These are phyloP conservation scores for Drechslerella coelobrocha DNA, from an alignment of 2,329 filamentous ascomycete genomes.

Conservation along the genomic window DNA sequence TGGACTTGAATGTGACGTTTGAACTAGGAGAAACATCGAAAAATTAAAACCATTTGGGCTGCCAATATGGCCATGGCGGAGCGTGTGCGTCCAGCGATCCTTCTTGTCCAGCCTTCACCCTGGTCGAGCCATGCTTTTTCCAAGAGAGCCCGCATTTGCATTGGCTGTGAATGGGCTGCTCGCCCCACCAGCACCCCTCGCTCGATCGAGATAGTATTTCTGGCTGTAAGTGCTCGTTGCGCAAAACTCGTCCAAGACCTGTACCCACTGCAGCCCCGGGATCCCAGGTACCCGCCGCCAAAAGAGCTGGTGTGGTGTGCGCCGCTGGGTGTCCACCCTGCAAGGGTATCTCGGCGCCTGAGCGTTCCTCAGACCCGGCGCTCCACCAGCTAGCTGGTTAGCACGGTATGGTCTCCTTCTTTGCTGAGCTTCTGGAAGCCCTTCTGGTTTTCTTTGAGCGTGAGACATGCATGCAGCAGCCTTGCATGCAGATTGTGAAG, in stretches of 20 bases:
- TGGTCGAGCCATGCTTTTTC: conserved; percentile 31
- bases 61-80: background rate
- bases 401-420: background rate
- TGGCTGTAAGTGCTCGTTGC: conserved; percentile 49
- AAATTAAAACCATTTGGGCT: background rate
- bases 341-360: conserved; percentile 44
- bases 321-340: conserved; percentile 43
- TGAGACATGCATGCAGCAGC: conserved; percentile 17
- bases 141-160: conserved; percentile 2
- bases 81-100: conserved; percentile 43
- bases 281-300: conserved; percentile 24
- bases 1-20: conserved; percentile 47
- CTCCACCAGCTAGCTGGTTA: conserved; percentile 5
- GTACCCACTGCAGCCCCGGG: conserved; percentile 28
- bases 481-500: conserved; percentile 51
- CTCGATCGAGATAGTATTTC: conserved; percentile 33
- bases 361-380: conserved; percentile 38
- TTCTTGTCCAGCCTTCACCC: conserved; percentile 44
- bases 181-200: conserved; percentile 16
- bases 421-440: conserved; percentile 38
- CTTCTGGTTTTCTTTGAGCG: conserved; percentile 8
- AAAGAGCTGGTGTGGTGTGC: conserved; percentile 19
- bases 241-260: conserved; percentile 27
- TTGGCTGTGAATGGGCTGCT: conserved; percentile 22
- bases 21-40: conserved; percentile 21